Conservation (phyloP, 2,329 filamentous ascomycete species). For the Pseudopithomyces chartarum region DNA sequence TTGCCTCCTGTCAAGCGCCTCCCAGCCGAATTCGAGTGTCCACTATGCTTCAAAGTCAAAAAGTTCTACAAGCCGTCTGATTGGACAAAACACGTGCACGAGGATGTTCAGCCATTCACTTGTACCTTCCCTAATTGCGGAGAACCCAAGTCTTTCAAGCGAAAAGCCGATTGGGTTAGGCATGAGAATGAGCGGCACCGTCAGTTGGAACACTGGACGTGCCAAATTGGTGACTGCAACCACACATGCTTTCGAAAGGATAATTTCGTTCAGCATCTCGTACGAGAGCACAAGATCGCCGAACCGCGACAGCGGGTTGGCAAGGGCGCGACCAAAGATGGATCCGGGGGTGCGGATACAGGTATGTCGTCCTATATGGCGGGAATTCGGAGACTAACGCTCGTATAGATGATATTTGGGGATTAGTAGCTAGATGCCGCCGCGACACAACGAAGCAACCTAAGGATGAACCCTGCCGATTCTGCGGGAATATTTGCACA, state of each 20-base stretch:
- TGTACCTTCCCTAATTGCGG: conserved; percentile 85
- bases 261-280: conserved; percentile 91
- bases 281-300: conserved; percentile 84
- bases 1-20: conserved; percentile 77
- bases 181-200: conserved; percentile 92
- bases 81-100: conserved; percentile 96
- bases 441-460: conserved; percentile 68
- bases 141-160: conserved; percentile 90
- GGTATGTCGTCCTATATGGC: conserved; percentile 20
- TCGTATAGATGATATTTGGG: conserved; percentile 68
- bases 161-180: conserved; percentile 93
- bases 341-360: conserved; percentile 27
- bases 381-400: conserved; percentile 16
- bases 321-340: conserved; percentile 47
- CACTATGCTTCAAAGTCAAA: conserved; percentile 83
- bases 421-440: conserved; percentile 78
- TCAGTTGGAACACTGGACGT: conserved; percentile 90
- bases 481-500: conserved; percentile 79
- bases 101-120: conserved; percentile 90
- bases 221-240: conserved; percentile 77
- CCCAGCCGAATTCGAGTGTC: conserved; percentile 88
- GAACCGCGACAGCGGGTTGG: conserved; percentile 79
- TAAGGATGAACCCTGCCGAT: conserved; percentile 80
- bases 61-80: conserved; percentile 90
- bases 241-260: conserved; percentile 87